Percentiles rank a stretch among this genome's conserved stretches.
These are phyloP conservation scores for Phytophthora podocarpi DNA, from an alignment of 352 stramenopile species.

Conservation along the genomic window DNA sequence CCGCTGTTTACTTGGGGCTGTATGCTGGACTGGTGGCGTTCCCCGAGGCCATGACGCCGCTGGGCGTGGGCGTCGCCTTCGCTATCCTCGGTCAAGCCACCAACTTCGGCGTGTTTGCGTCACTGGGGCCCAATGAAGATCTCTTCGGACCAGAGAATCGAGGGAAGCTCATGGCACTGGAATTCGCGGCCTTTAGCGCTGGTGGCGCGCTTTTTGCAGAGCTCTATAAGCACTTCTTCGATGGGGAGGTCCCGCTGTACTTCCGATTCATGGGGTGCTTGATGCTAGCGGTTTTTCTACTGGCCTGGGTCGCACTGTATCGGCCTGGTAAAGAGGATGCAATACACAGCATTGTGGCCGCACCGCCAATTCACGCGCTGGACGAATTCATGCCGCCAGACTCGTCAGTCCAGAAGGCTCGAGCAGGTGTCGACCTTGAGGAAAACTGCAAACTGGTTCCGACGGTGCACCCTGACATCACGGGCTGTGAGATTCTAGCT, in stretches of 20 bases:
- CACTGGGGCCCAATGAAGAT: constrained; percentile 74
- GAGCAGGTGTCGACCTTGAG: constrained; percentile 8
- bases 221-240: constrained; percentile 66
- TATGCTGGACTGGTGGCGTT: constrained; percentile 38
- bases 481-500: constrained; percentile 44
- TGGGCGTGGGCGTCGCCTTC: constrained; percentile 63
- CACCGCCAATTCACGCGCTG: constrained; percentile 34
- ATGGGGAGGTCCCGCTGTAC: constrained; percentile 53
- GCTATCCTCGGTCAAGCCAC: constrained; percentile 58
- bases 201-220: constrained; percentile 74
- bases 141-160: constrained; percentile 68
- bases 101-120: constrained; percentile 76
- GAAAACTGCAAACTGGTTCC: constrained; percentile 6
- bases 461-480: constrained; percentile 47
- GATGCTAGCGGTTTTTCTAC: constrained; percentile 55
- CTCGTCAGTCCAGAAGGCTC: constrained; percentile 1
- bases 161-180: constrained; percentile 73
- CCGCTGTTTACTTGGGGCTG: constrained; percentile 49
- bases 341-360: neutral
- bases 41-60: constrained; percentile 45
- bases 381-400: constrained; percentile 52
- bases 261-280: constrained; percentile 74
- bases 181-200: constrained; percentile 70
- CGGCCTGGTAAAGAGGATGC: constrained; percentile 23
- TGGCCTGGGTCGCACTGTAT: constrained; percentile 62